These are phyloP conservation scores for Gautieria morchelliformis DNA, from an alignment of 768 basidiomycete species.

Conservation along the genomic window DNA sequence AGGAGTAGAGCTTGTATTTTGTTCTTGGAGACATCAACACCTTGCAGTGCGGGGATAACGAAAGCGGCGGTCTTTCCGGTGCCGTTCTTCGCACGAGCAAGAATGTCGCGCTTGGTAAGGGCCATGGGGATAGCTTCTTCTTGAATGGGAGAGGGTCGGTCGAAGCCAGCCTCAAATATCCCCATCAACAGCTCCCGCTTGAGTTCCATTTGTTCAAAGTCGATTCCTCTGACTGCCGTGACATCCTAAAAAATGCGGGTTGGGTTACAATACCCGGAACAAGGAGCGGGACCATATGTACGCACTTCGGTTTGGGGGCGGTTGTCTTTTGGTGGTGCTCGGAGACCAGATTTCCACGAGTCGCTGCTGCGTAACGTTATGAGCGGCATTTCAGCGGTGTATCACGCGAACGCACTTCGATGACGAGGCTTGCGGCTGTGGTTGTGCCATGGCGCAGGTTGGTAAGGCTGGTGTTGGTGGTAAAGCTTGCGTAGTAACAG, in stretches of 20 bases:
- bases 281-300: neutral
- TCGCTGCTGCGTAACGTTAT: neutral
- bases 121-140: constrained; percentile 98
- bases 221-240: constrained; percentile 82
- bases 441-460: neutral
- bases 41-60: constrained; percentile 93
- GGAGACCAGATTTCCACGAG: constrained; percentile 68
- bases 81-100: constrained; percentile 92
- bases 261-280: neutral
- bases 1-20: constrained; percentile 96
- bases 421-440: constrained; percentile 9
- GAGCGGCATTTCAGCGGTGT: neutral
- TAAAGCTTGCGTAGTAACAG: neutral
- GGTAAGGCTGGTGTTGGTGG: neutral
- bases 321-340: constrained; percentile 80
- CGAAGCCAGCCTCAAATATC: constrained; percentile 97
- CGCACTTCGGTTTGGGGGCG: constrained; percentile 85
- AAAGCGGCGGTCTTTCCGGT: constrained; percentile 99
- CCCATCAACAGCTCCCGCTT: constrained; percentile 97
- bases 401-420: constrained; percentile 1
- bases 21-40: constrained; percentile 69
- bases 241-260: constrained; percentile 49
- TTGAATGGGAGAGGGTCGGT: constrained; percentile 95
- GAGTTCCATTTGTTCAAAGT: constrained; percentile 92
- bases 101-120: constrained; percentile 85